phyloP scores from a whole-genome alignment of 495 filamentous ascomycete genomes.

The Daldinia bambusicola region DNA sequence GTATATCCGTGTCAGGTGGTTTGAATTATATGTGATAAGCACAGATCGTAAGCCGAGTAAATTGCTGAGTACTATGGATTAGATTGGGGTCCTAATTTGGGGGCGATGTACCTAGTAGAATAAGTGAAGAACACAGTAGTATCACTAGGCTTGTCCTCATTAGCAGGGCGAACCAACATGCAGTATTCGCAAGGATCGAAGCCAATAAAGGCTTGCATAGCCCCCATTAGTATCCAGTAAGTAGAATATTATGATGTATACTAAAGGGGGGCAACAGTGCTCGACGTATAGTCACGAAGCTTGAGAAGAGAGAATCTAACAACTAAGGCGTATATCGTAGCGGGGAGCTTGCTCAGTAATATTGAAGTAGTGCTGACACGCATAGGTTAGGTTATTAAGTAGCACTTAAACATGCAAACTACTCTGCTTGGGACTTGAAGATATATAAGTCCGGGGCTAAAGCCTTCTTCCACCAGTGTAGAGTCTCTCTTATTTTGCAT shows the following conservation, averaged over 20 bases:
- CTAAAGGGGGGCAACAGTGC: not conserved
- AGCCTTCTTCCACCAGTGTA: slow-evolving; percentile 4
- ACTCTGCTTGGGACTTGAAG: not conserved
- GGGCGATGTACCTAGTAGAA: not conserved
- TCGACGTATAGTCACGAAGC: not conserved
- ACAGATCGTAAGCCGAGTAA: not conserved
- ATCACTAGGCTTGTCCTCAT: not conserved
- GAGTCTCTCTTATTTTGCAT: not conserved
- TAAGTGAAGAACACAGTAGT: not conserved
- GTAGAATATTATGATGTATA: not conserved
- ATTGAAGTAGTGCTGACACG: not conserved
- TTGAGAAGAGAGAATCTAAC: not conserved
- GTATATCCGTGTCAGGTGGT: slow-evolving; percentile 12
- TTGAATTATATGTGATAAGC: slow-evolving; percentile 9
- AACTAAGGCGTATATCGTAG: too few relatives aligned
- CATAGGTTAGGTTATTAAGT: not conserved
- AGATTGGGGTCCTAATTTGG: not conserved
- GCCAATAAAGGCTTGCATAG: slow-evolving; percentile 3
- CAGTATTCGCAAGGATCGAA: not conserved
- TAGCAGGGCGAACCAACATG: slow-evolving; percentile 17
- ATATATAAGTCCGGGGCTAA: slow-evolving; percentile 4
- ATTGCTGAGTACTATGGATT: not conserved
- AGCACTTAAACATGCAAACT: not conserved
- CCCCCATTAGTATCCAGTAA: not conserved
- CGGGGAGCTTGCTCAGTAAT: not conserved